Base-by-base conservation (phyloP, 805 yeast species). In the Yamadazyma sp. region DNA sequence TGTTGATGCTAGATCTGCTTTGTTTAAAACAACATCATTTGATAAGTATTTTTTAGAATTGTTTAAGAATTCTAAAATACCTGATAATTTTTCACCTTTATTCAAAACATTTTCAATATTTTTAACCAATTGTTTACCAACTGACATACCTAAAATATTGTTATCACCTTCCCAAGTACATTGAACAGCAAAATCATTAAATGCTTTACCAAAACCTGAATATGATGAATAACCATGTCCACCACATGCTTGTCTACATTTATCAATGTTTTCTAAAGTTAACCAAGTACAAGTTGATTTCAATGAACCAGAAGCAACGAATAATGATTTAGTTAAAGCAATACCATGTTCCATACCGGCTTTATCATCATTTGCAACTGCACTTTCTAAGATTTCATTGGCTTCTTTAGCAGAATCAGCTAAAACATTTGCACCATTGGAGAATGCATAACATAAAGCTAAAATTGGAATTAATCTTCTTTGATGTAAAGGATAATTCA, bases 101-200 rank as follows among this genome's bases (percentile, higher is more conserved):
- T 50, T 40, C 27, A 61, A 37, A 19, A 60, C 64, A 16, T 44
- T 52, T 19, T 44, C 46, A 23, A 61, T 54, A 34, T 53, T 50
- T 47, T 58, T 62, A 35, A 63, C 52, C 33, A 68, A 50, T 32
- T 69, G 59, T 44, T 65, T 57, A 51, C 73, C 72, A 36, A 63
- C 65, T 35, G 62, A 55, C 55, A 65, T 55, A 29, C 64, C 69
- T 50, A 68, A 60, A 31, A 68, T 70, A 45, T 60, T 68, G 56
- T 68, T 68, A 47, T 68, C 73, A 51, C 73, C 73, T 53, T 68
- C 73, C 73, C 73, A 68, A 23, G 73, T 68, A 52, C 71, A 64
- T 51, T 65, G 71, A 23, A 68, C 73, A 23, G 62, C 71, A 65
- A 70, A 68, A 36, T 68, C 73, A 31, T 60, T 63, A 41, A 53